Evolutionary conservation across 257 asterid genomes (phyloP).

Genomic region (Verbena officinalis): DNA sequence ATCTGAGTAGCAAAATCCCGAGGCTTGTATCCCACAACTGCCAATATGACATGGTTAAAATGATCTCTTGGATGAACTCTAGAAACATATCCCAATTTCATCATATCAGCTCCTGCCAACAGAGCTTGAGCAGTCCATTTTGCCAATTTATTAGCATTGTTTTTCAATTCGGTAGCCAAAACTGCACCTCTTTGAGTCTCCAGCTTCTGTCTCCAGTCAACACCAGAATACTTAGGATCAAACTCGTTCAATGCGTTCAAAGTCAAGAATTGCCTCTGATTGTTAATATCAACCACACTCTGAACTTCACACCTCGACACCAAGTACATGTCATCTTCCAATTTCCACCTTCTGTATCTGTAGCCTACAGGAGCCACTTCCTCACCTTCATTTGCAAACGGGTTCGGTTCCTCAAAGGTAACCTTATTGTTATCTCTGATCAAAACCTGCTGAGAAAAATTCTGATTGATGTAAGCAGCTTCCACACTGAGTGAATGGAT

Average conservation of each 20-base stretch:
- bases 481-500: conserved; percentile 83
- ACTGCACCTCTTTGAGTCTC: conserved; percentile 99
- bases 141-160: conserved; percentile 89
- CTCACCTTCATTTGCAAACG: conserved; percentile 92
- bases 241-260: conserved; percentile 90
- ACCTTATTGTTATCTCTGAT: conserved; percentile 84
- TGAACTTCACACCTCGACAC: conserved; percentile 95
- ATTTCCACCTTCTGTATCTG: conserved; percentile 94
- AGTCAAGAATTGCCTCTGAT: conserved; percentile 80
- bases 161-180: conserved; percentile 93
- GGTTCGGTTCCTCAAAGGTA: conserved; percentile 86
- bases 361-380: conserved; percentile 94
- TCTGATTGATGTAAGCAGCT: conserved; percentile 93
- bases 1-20: conserved; percentile 87
- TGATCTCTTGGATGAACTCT: conserved; percentile 99
- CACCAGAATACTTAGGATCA: conserved; percentile 93
- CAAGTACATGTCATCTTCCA: conserved; percentile 73
- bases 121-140: conserved; percentile 97
- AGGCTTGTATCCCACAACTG: conserved; percentile 96
- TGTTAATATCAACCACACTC: conserved; percentile 75
- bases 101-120: conserved; percentile 95
- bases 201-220: conserved; percentile 96
- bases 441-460: conserved; percentile 93
- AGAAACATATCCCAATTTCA: conserved; percentile 94
- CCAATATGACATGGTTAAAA: conserved; percentile 85